phyloP scores from a whole-genome alignment of 2,329 filamentous ascomycete genomes.

The Colletotrichum salicis region DNA sequence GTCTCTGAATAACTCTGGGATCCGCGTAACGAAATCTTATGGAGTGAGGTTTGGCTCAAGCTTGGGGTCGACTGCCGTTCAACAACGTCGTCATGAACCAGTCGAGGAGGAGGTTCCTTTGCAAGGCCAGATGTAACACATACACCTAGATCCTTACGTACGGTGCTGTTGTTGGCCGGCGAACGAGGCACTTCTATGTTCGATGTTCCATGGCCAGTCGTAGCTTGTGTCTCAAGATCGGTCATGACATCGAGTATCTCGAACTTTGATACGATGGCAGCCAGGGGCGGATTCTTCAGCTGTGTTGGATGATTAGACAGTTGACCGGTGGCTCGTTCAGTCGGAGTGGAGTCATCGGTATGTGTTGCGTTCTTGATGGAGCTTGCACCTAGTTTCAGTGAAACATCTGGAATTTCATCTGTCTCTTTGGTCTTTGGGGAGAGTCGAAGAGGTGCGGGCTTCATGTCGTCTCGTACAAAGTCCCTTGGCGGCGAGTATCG shows the following conservation, averaged over 20 bases:
- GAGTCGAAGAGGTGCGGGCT: slow-evolving; percentile 10
- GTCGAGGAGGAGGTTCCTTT: not conserved
- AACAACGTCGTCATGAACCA: no score
- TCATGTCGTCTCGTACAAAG: not conserved
- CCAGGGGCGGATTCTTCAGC: not conserved
- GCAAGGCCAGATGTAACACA: not conserved
- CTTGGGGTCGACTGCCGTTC: not conserved
- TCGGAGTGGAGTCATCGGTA: not conserved
- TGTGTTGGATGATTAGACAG: not conserved
- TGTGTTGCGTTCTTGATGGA: not conserved
- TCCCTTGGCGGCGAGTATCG: not conserved
- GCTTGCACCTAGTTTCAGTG: not conserved
- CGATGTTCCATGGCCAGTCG: no score
- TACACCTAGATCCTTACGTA: not conserved
- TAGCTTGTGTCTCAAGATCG: not conserved
- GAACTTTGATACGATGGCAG: slow-evolving; percentile 28
- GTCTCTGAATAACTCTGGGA: not conserved
- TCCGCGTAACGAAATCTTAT: not conserved
- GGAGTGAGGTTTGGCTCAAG: not conserved
- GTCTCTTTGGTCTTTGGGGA: not conserved
- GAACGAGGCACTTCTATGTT: not conserved
- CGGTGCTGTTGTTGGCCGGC: not conserved
- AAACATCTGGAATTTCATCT: not conserved
- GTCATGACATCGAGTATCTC: slow-evolving; percentile 18
- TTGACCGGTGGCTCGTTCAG: not conserved